Percentiles rank a stretch among this genome's conserved stretches.
These are phyloP conservation scores for Nicotiana sylvestris DNA, from an alignment of 257 asterid species.

Conservation along the genomic window DNA sequence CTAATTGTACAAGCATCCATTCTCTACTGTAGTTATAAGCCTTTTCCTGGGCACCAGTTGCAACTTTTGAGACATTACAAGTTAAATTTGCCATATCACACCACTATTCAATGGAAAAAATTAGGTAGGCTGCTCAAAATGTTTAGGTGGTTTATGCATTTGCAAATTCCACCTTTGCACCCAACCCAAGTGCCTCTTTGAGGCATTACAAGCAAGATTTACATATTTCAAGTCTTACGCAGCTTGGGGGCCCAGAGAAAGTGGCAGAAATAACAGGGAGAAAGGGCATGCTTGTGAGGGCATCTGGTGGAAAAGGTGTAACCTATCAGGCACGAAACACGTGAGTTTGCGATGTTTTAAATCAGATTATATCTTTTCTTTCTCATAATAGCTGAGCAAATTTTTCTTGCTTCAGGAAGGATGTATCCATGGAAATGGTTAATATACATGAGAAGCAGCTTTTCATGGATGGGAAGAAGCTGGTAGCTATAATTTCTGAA, in stretches of 20 bases:
- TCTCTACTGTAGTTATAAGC: too few species aligned
- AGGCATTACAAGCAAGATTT: not conserved
- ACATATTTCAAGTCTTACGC: conserved; percentile 22
- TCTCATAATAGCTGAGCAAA: conserved; percentile 22
- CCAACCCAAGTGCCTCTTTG: not conserved
- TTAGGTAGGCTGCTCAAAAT: too few species aligned
- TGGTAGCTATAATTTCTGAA: conserved; percentile 92
- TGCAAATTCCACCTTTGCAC: not conserved
- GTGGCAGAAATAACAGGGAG: conserved; percentile 99
- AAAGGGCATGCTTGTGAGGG: conserved; percentile 92
- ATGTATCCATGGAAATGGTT: conserved; percentile 96
- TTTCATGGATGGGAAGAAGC: conserved; percentile 91
- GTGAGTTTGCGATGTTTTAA: conserved; percentile 49
- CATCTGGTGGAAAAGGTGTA: conserved; percentile 90
- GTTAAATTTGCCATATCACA: too few species aligned
- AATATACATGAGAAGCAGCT: conserved; percentile 96
- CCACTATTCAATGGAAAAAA: too few species aligned
- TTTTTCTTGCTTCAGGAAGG: conserved; percentile 56
- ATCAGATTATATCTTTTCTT: conserved; percentile 9
- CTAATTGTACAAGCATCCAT: too few species aligned
- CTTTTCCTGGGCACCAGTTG: too few species aligned
- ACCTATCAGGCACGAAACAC: conserved; percentile 94
- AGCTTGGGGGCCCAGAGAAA: conserved; percentile 97
- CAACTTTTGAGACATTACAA: too few species aligned
- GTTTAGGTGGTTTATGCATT: too few species aligned